Evolutionary conservation across 495 filamentous ascomycete species (phyloP), one percentile per base, ranked within the genome.

Genomic region (Podospora tetraspora): DNA sequence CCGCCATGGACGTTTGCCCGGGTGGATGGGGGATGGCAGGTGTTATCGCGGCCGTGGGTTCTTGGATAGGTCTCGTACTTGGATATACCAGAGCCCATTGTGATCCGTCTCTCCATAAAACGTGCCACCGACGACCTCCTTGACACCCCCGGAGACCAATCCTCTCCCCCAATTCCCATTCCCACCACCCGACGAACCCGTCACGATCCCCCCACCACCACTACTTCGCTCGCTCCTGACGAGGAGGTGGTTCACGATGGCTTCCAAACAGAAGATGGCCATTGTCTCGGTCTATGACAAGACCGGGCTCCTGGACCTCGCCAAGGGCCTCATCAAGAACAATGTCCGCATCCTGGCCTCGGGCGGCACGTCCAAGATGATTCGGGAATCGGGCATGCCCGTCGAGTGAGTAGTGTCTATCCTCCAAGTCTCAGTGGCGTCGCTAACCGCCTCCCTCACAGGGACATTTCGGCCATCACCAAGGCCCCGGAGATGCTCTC

Each of bases 241-340:
- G 52, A 71, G 62, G 43, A 66, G 24, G 32, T 68, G 32, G 32
- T 67, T 72, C 75, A 73, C 71, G 52, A 83, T 82, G 79, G 74
- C 72, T 65, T 72, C 69, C 58, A 67, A 71, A 27, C 80, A 80
- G 72, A 76, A 77, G 68, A 84, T 82, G 90, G 95, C 95, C 57
- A 98, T 99, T 74, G 86, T 99, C 75, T 97, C 93, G 71, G 96
- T 98, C 84, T 98, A 94, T 77, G 91, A 99, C 84, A 99, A 99
- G 90, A 97, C 94, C 65, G 95, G 95, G 63, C 86, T 99, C 67
- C 82, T 99, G 59, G 95, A 99, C 80, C 86, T 99, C 64, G 95
- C 95, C 69, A 98, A 97, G 79, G 95, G 95, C 71, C 86, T 99
- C 52, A 87, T 91, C 72, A 87, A 96, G 83, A 84, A 95, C 70